Evolutionary conservation across 2,329 filamentous ascomycete species (phyloP).

Genomic region (Lasiodiplodia sp.): DNA sequence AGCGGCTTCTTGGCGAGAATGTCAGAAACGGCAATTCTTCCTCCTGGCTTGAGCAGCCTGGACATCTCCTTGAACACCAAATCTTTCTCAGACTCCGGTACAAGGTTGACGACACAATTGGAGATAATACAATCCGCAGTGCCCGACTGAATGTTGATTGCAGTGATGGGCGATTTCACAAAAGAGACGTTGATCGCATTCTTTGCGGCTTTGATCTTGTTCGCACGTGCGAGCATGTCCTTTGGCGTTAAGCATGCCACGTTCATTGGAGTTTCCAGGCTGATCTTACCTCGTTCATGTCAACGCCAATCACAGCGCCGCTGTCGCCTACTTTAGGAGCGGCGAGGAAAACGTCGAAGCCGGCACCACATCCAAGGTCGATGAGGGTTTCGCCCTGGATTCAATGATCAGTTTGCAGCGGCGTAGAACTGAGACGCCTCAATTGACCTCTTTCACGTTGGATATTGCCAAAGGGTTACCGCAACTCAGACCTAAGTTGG

Average conservation of each 20-base stretch:
- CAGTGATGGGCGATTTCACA: constrained; percentile 60
- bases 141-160: constrained; percentile 52
- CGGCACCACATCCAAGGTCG: constrained; percentile 65
- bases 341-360: constrained; percentile 66
- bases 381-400: constrained; percentile 61
- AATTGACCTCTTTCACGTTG: constrained; percentile 50
- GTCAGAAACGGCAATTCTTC: constrained; percentile 66
- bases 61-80: constrained; percentile 63
- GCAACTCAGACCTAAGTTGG: constrained; percentile 63
- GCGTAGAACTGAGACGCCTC: background rate
- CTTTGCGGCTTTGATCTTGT: constrained; percentile 52
- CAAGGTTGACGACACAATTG: constrained; percentile 59
- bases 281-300: constrained; percentile 59
- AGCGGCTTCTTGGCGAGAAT: constrained; percentile 63
- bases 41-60: constrained; percentile 64
- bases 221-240: constrained; percentile 64
- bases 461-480: constrained; percentile 62
- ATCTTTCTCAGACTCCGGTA: constrained; percentile 37
- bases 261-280: background rate
- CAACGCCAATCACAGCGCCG: constrained; percentile 63
- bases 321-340: constrained; percentile 57
- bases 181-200: constrained; percentile 58
- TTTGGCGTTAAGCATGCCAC: constrained; percentile 52
- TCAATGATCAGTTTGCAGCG: background rate
- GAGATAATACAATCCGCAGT: constrained; percentile 65